Base-by-base conservation (phyloP, 768 basidiomycete species). In the Leccinum arenicola region DNA sequence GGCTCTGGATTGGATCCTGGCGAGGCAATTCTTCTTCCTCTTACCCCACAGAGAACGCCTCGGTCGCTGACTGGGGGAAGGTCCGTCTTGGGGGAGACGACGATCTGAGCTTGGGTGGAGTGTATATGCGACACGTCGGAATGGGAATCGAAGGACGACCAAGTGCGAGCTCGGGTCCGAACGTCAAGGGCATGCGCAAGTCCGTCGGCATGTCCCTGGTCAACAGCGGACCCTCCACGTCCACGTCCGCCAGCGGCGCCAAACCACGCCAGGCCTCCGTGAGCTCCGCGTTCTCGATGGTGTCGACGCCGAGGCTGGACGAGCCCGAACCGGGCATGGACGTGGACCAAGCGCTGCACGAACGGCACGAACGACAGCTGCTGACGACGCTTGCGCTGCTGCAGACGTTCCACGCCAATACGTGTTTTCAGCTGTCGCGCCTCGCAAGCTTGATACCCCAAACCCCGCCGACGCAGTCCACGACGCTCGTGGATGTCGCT, bases 121-220 rank as follows among this genome's bases (percentile, higher is more conserved):
- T 68, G 43, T 81, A 82, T 60, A 78, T 87, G 55, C 73, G 88
- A 54, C 83, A 76, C 58, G 70, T 86, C 25, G 88, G 88, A 2
- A 82, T 85, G 77, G 88, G 89, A 1, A 88, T 90, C 56, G 88
- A 90, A 68, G 87, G 88, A 9, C 76, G 84, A 33, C 86, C 82
- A 0, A 63, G 57, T 6, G 12, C 25, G 21, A 54, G 52, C 33
- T 54, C 55, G 7, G 27, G 70, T 21, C 77, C 65, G 15, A 74
- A 74, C 45, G 60, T 67, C 52, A 79, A 77, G 66, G 65, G 74
- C 19, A 72, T 75, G 66, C 73, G 78, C 50, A 74, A 82, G 61
- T 70, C 77, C 0, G 84, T 82, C 63, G 79, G 72, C 33, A 79
- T 84, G 78, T 82, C 84, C 3, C 10, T 78, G 76, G 74, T n/a